Evolutionary conservation across 495 filamentous ascomycete genomes (phyloP), one percentile per base, ranked within the genome.

Genomic region (Penicillium robsamsonii): DNA sequence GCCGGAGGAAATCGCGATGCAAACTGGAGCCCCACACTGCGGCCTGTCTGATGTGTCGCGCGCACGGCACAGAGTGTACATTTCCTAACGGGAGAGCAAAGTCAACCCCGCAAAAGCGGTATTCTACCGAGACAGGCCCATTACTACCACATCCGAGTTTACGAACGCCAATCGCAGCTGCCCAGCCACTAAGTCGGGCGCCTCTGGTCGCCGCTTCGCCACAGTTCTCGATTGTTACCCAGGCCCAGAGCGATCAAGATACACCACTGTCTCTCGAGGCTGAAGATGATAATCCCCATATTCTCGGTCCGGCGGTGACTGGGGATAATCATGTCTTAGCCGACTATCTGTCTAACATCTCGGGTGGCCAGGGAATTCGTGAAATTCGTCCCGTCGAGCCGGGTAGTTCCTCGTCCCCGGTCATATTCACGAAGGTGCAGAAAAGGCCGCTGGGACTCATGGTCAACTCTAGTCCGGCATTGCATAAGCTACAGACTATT

Each of bases 401-500:
- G 1, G 52, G 52, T 12, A 54, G 31, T 18, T 54, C 52, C 10
- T 54, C 42, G 8, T 54, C 52, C 0, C 52, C 52, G n/a, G 52
- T 54, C 5, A 54, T 54, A 10, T 54, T 54, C 24, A 54, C 52
- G 1, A 54, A 54, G 38, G 58, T 60, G 13, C 52, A 60, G 18
- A 60, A 60, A 45, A 17, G 42, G 11, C 58, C 58, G n/a, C 9
- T 60, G 30, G 58, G 58, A 0, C 42, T 60, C 6, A 42, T 46
- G 40, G 46, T 55, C 4, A 56, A 56, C 25, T 46, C 31, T 15
- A 60, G 48, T n/a, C 58, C 58, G 10, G 58, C 53, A 33, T 18
- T 60, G 2, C 40, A 60, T 33, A 60, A 60, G 15, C 35, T 60
- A 0, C 52, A 60, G 42, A 47, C 53, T 4, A 55, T 60, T 24